phyloP scores from a whole-genome alignment of 2,329 filamentous ascomycete species.

The Fusarium torulosum region DNA sequence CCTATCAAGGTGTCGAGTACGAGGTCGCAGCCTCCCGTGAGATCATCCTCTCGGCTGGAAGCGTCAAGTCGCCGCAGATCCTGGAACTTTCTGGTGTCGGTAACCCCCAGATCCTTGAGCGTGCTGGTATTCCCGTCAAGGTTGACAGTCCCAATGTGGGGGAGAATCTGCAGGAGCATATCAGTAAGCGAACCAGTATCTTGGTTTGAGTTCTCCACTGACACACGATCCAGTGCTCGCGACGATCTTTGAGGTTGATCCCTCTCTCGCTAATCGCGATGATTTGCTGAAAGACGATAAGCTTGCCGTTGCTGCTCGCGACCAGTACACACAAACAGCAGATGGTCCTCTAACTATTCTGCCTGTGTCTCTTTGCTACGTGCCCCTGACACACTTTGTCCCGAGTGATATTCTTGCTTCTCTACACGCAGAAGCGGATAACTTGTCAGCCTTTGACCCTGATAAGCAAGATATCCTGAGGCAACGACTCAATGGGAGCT shows the following conservation, averaged over 20 bases:
- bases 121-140: constrained; percentile 55
- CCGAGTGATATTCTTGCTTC: constrained; percentile 40
- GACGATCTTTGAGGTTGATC: constrained; percentile 61
- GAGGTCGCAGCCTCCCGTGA: constrained; percentile 61
- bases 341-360: constrained; percentile 56
- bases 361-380: constrained; percentile 58
- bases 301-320: constrained; percentile 50
- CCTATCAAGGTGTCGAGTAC: constrained; percentile 53
- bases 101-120: constrained; percentile 52
- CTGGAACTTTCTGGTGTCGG: constrained; percentile 74
- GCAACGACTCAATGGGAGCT: constrained; percentile 50
- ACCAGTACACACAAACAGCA: constrained; percentile 50
- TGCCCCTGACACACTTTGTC: constrained; percentile 55
- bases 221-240: constrained; percentile 54
- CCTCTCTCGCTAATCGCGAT: constrained; percentile 56
- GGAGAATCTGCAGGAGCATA: constrained; percentile 63
- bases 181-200: constrained; percentile 41
- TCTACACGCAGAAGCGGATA: constrained; percentile 39
- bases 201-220: neutral
- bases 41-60: constrained; percentile 70
- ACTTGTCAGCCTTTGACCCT: constrained; percentile 32
- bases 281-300: constrained; percentile 52
- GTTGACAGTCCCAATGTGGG: constrained; percentile 61
- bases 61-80: constrained; percentile 67
- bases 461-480: constrained; percentile 50